phyloP scores from a whole-genome alignment of 2,329 filamentous ascomycete species.

The Cladophialophora immunda region DNA sequence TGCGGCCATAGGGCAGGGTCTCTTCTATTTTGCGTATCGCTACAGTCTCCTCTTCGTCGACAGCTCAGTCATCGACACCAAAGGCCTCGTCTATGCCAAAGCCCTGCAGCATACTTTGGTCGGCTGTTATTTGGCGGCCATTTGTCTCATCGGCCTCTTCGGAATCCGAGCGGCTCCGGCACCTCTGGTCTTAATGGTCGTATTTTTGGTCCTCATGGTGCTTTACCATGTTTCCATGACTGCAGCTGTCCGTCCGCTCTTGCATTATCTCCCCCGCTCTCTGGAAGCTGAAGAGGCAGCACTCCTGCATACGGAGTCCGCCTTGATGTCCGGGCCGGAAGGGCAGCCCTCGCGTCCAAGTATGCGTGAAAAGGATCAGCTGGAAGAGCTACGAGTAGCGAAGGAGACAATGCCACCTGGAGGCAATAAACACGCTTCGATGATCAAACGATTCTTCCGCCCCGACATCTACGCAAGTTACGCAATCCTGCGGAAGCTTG shows the following conservation, averaged over 20 bases:
- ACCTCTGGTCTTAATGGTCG: slow-evolving; percentile 77
- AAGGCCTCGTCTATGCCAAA: slow-evolving; percentile 86
- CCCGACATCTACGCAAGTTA: slow-evolving; percentile 82
- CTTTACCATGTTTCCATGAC: slow-evolving; percentile 79
- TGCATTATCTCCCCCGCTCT: slow-evolving; percentile 82
- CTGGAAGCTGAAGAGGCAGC: slow-evolving; percentile 66
- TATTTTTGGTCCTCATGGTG: slow-evolving; percentile 76
- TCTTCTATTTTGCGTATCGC: slow-evolving; percentile 87
- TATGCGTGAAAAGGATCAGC: slow-evolving; percentile 39
- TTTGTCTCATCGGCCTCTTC: slow-evolving; percentile 87
- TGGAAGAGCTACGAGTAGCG: slow-evolving; percentile 33
- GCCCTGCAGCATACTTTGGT: slow-evolving; percentile 85
- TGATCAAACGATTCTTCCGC: slow-evolving; percentile 68
- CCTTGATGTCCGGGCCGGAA: slow-evolving; percentile 1
- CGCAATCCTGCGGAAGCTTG: slow-evolving; percentile 71
- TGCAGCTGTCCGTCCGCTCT: slow-evolving; percentile 75
- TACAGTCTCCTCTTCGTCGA: slow-evolving; percentile 92
- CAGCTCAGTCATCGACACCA: slow-evolving; percentile 82
- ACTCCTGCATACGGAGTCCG: slow-evolving; percentile 44
- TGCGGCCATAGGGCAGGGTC: slow-evolving; percentile 76
- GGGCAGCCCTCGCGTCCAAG: slow-evolving; percentile 8
- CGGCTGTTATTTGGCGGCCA: slow-evolving; percentile 81
- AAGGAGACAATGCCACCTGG: slow-evolving; percentile 26
- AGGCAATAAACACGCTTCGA: slow-evolving; percentile 20
- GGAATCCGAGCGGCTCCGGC: slow-evolving; percentile 70